A percentile compares a stretch with the other conserved stretches of the same genome.
Conservation (phyloP, 2,329 filamentous ascomycete genomes). For the Sporothrix dimorphospora region DNA sequence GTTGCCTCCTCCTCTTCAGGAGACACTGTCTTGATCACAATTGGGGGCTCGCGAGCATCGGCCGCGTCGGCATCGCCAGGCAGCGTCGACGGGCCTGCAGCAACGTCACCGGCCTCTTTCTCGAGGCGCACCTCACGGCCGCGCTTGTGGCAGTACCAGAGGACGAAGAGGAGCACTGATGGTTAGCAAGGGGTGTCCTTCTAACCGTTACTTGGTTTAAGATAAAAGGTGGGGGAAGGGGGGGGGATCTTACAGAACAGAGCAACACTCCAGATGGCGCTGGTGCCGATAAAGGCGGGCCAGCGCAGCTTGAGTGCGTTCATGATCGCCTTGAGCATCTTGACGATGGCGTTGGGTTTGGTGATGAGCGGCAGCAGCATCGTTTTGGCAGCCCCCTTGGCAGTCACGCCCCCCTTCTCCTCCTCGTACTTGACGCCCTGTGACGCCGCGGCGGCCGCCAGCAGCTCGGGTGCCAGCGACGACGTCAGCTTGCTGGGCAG, state of each 20-base stretch:
- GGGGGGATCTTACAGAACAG: constrained; percentile 69
- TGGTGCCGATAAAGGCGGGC: constrained; percentile 88
- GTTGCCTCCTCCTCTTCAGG: neutral
- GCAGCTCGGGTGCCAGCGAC: constrained; percentile 75
- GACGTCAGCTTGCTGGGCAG: constrained; percentile 81
- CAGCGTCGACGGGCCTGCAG: neutral
- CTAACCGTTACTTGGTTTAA: too few relatives aligned
- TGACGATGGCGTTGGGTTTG: constrained; percentile 83
- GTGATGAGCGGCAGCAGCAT: constrained; percentile 74
- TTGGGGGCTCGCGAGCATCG: constrained; percentile 5
- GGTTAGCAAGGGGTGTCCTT: too few relatives aligned
- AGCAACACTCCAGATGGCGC: constrained; percentile 86
- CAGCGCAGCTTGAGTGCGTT: constrained; percentile 84
- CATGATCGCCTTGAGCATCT: constrained; percentile 87
- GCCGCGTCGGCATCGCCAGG: neutral
- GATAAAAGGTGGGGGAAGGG: neutral
- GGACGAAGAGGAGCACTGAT: constrained; percentile 82
- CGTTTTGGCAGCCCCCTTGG: constrained; percentile 61
- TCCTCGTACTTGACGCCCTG: constrained; percentile 60
- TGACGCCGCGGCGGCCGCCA: constrained; percentile 77
- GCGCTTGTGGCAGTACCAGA: constrained; percentile 98
- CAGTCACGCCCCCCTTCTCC: constrained; percentile 53
- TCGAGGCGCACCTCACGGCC: constrained; percentile 80
- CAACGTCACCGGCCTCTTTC: constrained; percentile 42
- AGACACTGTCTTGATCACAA: constrained; percentile 20